These are phyloP conservation scores for Metarhizium rileyi DNA, from an alignment of 2,329 filamentous ascomycete genomes.

Conservation along the genomic window DNA sequence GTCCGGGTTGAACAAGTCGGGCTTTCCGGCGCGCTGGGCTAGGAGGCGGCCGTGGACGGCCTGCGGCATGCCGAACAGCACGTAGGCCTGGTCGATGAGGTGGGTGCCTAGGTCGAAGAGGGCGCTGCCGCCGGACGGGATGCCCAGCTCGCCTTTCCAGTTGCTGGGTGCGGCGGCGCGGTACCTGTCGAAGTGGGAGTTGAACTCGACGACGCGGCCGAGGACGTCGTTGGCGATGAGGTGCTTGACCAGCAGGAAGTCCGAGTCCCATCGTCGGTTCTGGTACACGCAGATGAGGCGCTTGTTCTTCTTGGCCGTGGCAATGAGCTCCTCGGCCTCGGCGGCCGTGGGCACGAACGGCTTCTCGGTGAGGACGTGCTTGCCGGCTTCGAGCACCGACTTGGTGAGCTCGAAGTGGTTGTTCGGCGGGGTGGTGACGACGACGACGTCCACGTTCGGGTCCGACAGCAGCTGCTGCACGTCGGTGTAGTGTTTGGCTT, in stretches of 20 bases:
- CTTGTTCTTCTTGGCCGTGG: conserved; percentile 39
- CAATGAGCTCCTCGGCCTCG: conserved; percentile 55
- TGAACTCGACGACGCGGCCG: conserved; percentile 66
- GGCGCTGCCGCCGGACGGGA: conserved; percentile 53
- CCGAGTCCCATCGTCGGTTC: conserved; percentile 68
- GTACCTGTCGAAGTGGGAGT: conserved; percentile 74
- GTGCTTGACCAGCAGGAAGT: conserved; percentile 61
- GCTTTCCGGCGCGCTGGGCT: conserved; percentile 47
- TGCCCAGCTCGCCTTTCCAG: conserved; percentile 58
- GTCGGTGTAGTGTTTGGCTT: conserved; percentile 53
- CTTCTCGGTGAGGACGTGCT: conserved; percentile 76
- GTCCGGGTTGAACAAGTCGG: conserved; percentile 43
- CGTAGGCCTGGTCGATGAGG: conserved; percentile 64
- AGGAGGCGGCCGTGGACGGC: conserved; percentile 58
- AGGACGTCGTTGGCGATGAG: conserved; percentile 50
- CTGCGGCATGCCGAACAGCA: conserved; percentile 59
- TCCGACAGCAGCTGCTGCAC: conserved; percentile 56
- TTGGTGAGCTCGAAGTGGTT: conserved; percentile 59
- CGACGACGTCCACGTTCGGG: conserved; percentile 54
- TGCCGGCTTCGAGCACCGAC: conserved; percentile 56
- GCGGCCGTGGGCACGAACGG: conserved; percentile 65
- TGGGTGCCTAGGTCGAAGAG: conserved; percentile 71
- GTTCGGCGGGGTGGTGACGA: conserved; percentile 62
- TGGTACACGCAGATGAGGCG: conserved; percentile 60
- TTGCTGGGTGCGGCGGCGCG: conserved; percentile 45